Percentiles rank a stretch among this genome's conserved stretches.
Evolutionary conservation across 2,329 filamentous ascomycete species (phyloP).

Genomic region (Alternaria solani): DNA sequence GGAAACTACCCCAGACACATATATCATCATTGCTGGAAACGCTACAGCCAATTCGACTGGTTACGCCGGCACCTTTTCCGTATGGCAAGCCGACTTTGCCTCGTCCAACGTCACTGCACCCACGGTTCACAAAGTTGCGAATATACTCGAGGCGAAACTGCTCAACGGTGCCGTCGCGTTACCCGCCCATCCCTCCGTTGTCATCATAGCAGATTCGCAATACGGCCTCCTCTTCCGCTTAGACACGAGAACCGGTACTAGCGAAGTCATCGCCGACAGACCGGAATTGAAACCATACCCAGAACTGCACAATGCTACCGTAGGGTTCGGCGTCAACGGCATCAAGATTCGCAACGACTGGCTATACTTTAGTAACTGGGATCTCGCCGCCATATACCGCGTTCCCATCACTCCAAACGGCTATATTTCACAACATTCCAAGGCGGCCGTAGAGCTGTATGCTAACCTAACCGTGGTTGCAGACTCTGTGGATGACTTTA

Average conservation of each 20-base stretch:
- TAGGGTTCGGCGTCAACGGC: neutral
- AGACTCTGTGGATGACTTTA: constrained; percentile 17
- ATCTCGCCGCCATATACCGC: neutral
- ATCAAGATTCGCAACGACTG: neutral
- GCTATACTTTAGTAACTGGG: neutral
- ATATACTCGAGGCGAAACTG: neutral
- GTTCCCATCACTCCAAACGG: neutral
- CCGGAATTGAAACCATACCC: neutral
- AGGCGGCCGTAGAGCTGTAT: neutral
- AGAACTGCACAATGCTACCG: neutral
- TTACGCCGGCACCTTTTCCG: constrained; percentile 15
- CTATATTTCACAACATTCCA: neutral
- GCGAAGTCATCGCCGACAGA: neutral
- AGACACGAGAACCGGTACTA: neutral
- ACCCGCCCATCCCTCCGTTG: neutral
- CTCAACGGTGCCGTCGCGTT: neutral
- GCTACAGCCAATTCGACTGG: constrained; percentile 13
- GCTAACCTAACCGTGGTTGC: constrained; percentile 10
- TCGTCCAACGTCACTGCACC: neutral
- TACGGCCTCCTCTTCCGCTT: neutral
- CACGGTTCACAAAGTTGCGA: constrained; percentile 11
- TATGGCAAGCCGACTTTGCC: constrained; percentile 11
- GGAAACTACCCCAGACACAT: constrained; percentile 16
- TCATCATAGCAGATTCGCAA: neutral
- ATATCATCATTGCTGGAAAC: constrained; percentile 18